A percentile compares a stretch with the other conserved stretches of the same genome.
Conservation (phyloP, 305 asterid species). For the Fraxinus paxiana region DNA sequence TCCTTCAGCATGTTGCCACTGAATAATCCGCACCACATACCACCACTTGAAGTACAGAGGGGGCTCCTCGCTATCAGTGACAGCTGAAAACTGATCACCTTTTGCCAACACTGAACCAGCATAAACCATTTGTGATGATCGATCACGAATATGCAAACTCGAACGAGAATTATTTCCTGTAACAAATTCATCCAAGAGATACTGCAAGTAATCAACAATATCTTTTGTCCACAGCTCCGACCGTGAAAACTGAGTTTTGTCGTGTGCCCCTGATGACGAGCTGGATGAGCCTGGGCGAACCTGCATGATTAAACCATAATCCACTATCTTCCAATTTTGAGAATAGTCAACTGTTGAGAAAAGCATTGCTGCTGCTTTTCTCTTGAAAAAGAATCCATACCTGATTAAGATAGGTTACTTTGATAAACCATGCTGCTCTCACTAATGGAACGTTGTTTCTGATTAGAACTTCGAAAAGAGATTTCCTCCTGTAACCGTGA, state of each 20-base stretch:
- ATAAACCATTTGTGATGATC: slow-evolving; percentile 60
- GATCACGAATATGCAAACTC: slow-evolving; percentile 53
- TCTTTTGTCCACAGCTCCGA: slow-evolving; percentile 99
- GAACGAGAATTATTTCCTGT: slow-evolving; percentile 63
- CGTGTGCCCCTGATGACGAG: slow-evolving; percentile 65
- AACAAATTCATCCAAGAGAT: slow-evolving; percentile 79
- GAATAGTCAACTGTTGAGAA: slow-evolving; percentile 19
- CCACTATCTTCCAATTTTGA: slow-evolving; percentile 21
- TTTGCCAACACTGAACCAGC: slow-evolving; percentile 64
- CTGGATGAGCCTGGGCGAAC: slow-evolving; percentile 69
- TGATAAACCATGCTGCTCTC: slow-evolving; percentile 97
- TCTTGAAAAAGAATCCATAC: slow-evolving; percentile 37
- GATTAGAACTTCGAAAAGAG: slow-evolving; percentile 83
- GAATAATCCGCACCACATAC: slow-evolving; percentile 90
- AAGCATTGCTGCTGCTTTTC: slow-evolving; percentile 9
- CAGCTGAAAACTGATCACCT: slow-evolving; percentile 46
- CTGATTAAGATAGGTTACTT: slow-evolving; percentile 97
- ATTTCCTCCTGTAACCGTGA: slow-evolving; percentile 77
- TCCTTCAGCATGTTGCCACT: slow-evolving; percentile 96
- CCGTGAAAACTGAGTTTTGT: slow-evolving; percentile 72
- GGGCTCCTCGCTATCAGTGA: slow-evolving; percentile 68
- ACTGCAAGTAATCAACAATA: slow-evolving; percentile 83
- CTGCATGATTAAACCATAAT: slow-evolving; percentile 51
- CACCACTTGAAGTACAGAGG: slow-evolving; percentile 95
- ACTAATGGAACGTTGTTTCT: slow-evolving; percentile 81